Conservation (phyloP, 352 stramenopile species). For the Pythium angustatum region DNA sequence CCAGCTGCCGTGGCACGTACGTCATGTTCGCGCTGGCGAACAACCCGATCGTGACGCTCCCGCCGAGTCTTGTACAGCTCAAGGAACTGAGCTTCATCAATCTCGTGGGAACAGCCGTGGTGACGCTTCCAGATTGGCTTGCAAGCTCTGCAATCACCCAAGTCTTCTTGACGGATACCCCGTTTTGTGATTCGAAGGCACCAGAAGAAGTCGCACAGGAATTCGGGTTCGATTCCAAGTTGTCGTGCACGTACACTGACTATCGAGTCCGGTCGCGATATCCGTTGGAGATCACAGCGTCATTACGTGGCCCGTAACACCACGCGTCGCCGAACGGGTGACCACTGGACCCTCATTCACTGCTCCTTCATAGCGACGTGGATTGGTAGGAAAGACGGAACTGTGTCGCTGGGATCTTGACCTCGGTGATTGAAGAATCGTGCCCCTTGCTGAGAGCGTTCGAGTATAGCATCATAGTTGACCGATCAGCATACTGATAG, state of each 20-base stretch:
- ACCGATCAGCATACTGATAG: too few species aligned
- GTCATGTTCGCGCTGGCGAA: conserved; percentile 1
- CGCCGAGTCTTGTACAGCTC: not conserved
- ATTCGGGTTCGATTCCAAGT: not conserved
- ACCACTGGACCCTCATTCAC: too few species aligned
- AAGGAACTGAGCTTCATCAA: not conserved
- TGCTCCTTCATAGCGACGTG: too few species aligned
- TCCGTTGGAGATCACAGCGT: not conserved
- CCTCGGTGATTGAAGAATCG: too few species aligned
- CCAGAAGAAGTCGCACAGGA: not conserved
- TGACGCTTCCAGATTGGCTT: not conserved
- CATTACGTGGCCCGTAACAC: not conserved
- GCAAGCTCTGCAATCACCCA: not conserved
- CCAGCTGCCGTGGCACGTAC: not conserved
- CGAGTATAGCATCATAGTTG: too few species aligned
- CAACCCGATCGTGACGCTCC: conserved; percentile 4
- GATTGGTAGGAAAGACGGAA: too few species aligned
- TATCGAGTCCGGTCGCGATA: not conserved
- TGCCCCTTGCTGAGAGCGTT: too few species aligned
- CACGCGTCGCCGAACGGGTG: too few species aligned
- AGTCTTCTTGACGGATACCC: not conserved
- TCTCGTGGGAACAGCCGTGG: not conserved
- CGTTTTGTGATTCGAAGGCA: conserved; percentile 9
- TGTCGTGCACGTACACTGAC: conserved; percentile 1
- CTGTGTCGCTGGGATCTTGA: too few species aligned